A percentile compares a stretch with the other conserved stretches of the same genome.
These are phyloP conservation scores for Acacia confusa DNA, from an alignment of 306 rosid species.

Conservation along the genomic window DNA sequence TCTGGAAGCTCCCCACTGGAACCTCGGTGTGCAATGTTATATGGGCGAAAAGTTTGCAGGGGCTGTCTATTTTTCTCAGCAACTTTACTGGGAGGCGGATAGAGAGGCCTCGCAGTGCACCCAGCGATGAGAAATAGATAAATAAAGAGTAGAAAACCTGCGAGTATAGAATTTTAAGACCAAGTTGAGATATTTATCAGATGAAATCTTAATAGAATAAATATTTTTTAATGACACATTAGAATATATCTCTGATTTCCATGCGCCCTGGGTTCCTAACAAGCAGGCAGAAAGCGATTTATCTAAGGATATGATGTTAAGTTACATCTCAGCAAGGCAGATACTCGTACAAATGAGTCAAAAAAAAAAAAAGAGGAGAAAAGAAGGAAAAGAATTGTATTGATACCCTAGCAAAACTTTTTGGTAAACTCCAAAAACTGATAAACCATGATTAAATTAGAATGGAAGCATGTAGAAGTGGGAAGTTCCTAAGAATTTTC, in stretches of 20 bases:
- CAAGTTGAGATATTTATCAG: background rate
- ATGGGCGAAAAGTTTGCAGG: constrained; percentile 60
- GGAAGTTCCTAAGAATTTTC: background rate
- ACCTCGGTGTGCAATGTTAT: constrained; percentile 71
- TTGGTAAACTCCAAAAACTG: background rate
- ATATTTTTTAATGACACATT: background rate
- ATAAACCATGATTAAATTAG: background rate
- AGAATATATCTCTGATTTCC: background rate
- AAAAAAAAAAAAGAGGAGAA: background rate
- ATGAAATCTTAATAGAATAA: background rate
- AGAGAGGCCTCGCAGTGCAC: constrained; percentile 52
- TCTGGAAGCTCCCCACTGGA: constrained; percentile 75
- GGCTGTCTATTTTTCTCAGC: constrained; percentile 35
- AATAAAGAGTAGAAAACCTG: constrained; percentile 44
- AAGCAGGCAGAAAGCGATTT: background rate
- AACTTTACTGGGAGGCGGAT: constrained; percentile 55
- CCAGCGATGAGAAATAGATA: constrained; percentile 44
- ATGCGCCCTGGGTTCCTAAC: background rate
- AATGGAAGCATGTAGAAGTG: background rate
- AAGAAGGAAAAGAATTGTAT: background rate
- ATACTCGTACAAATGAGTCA: background rate
- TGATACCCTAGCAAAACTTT: background rate
- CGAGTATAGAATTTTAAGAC: background rate
- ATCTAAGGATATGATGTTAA: background rate
- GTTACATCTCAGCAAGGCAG: background rate